A percentile compares a stretch with the other conserved stretches of the same genome.
Conservation (phyloP, 2,329 filamentous ascomycete species). For the Talaromyces sp. region DNA sequence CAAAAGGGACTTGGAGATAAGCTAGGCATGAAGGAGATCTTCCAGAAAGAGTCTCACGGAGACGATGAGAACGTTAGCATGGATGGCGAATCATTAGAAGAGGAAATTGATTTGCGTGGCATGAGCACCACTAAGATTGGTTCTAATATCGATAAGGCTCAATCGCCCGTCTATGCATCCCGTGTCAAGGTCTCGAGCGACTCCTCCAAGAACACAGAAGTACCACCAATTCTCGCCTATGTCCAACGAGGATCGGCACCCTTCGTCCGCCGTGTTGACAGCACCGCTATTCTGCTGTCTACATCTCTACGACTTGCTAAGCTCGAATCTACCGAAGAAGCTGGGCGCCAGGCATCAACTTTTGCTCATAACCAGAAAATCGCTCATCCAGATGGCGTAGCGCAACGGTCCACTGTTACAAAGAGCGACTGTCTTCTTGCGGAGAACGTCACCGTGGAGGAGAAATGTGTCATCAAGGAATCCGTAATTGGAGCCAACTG, state of each 20-base stretch:
- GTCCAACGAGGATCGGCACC: slow-evolving; percentile 65
- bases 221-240: slow-evolving; percentile 72
- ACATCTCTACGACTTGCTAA: slow-evolving; percentile 87
- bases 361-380: slow-evolving; percentile 80
- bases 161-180: slow-evolving; percentile 29
- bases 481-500: slow-evolving; percentile 85
- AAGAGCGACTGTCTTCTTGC: slow-evolving; percentile 80
- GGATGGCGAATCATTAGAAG: slow-evolving; percentile 49
- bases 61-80: slow-evolving; percentile 44
- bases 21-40: slow-evolving; percentile 69
- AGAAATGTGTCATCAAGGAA: slow-evolving; percentile 91
- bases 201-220: slow-evolving; percentile 4
- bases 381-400: slow-evolving; percentile 79
- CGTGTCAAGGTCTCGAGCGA: slow-evolving; percentile 28
- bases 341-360: slow-evolving; percentile 63
- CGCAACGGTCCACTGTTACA: slow-evolving; percentile 78
- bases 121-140: slow-evolving; percentile 57
- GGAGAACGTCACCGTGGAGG: slow-evolving; percentile 85
- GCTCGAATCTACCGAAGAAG: slow-evolving; percentile 67
- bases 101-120: slow-evolving; percentile 57
- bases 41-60: slow-evolving; percentile 52
- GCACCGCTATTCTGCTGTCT: slow-evolving; percentile 75
- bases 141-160: slow-evolving; percentile 14
- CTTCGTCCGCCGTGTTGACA: slow-evolving; percentile 86
- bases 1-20: slow-evolving; percentile 79